These are phyloP conservation scores for Ogataea methylovora DNA, from an alignment of 805 yeast species.

Conservation along the genomic window DNA sequence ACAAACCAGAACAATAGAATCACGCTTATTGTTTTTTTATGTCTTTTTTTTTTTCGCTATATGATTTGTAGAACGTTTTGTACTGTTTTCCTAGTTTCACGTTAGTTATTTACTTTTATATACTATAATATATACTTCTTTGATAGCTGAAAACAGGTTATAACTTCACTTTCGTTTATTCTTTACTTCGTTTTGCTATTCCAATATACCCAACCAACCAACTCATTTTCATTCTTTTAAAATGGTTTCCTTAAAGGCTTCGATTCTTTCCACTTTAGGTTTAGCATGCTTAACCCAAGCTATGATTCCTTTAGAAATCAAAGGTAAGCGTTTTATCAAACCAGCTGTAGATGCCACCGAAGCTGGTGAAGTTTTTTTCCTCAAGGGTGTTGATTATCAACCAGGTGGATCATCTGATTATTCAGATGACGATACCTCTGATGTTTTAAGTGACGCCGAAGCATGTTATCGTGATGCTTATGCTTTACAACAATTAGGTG, in stretches of 20 bases:
- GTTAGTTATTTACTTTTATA: too few species aligned
- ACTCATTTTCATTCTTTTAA: neutral
- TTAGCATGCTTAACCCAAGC: constrained; percentile 24
- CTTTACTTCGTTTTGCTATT: too few species aligned
- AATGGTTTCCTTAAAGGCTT: constrained; percentile 6
- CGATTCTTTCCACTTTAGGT: constrained; percentile 2
- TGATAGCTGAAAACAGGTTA: too few species aligned
- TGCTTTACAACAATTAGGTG: constrained; percentile 70
- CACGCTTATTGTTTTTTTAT: too few species aligned
- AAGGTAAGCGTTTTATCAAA: constrained; percentile 52
- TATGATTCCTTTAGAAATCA: constrained; percentile 47
- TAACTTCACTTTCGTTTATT: too few species aligned
- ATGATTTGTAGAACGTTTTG: too few species aligned
- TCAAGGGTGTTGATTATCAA: constrained; percentile 87
- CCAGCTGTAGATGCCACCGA: constrained; percentile 30
- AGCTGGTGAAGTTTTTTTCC: constrained; percentile 58
- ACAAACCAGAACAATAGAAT: too few species aligned
- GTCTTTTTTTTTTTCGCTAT: too few species aligned
- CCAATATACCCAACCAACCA: too few species aligned
- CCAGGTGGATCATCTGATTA: constrained; percentile 84
- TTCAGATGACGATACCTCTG: constrained; percentile 29
- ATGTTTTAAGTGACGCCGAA: constrained; percentile 64
- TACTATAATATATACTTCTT: too few species aligned
- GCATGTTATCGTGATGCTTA: constrained; percentile 76
- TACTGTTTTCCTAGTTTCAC: too few species aligned